These are phyloP conservation scores for Cordyceps javanica DNA, from an alignment of 2,329 filamentous ascomycete genomes.

Conservation along the genomic window DNA sequence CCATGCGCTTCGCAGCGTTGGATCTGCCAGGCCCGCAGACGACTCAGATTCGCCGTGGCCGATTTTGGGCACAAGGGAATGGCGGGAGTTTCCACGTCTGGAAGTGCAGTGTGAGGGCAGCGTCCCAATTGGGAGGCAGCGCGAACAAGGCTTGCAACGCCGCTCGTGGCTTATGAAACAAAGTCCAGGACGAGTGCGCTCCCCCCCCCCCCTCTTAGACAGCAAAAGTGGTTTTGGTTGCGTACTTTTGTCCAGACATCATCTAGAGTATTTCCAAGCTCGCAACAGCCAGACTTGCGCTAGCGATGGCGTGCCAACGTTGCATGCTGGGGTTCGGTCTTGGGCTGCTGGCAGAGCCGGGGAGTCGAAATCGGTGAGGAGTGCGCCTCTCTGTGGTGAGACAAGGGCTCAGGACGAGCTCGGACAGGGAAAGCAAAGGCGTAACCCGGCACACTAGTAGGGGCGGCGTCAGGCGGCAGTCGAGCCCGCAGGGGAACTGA, in stretches of 20 bases:
- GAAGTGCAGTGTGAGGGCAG: neutral
- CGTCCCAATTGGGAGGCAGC: constrained; percentile 2
- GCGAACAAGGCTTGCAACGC: neutral
- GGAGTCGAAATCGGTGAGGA: constrained; percentile 8
- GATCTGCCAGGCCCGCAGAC: constrained; percentile 9
- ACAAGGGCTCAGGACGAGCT: neutral
- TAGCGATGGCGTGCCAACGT: neutral
- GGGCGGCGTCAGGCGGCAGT: neutral
- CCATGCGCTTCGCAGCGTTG: neutral
- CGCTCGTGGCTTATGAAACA: constrained; percentile 13
- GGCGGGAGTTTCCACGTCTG: neutral
- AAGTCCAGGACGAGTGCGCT: neutral
- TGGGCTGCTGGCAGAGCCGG: neutral
- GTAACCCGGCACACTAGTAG: neutral
- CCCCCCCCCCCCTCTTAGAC: no score
- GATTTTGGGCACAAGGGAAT: neutral
- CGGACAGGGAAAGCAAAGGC: neutral
- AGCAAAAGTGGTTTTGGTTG: no score
- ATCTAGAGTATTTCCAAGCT: neutral
- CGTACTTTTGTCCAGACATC: no score
- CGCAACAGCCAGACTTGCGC: neutral
- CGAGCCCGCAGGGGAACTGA: neutral
- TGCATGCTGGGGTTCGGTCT: neutral
- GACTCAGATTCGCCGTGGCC: constrained; percentile 11
- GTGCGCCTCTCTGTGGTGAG: neutral